Base-by-base conservation (phyloP, 164 flowering plant species). In the Protea cynaroides region DNA sequence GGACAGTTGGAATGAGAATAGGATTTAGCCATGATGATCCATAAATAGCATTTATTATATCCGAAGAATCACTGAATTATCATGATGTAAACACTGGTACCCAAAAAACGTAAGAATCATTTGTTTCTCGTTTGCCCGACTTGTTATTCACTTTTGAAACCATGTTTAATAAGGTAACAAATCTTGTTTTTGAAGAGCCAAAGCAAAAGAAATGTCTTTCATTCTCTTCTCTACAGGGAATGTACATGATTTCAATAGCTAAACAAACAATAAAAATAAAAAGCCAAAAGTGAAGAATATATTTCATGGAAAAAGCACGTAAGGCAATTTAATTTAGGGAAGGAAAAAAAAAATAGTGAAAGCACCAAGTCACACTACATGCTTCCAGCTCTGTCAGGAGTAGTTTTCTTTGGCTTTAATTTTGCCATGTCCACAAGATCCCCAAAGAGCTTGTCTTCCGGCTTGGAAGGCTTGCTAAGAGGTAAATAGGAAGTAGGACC, bases 391-490 rank as follows among this genome's bases (percentile, higher is more conserved):
- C 83, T 74, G 61, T 81, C 77, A 22, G 82, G 75, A 50, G 78
- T 65, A 14, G 89, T 36, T 64, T 83, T 87, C 17, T 68, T 65
- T 0, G 91, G 70, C 70, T 90, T 93, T 55, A 83, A 63, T 64
- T 89, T 94, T 8, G 96, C 80, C 66, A 94, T 80, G 71, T 84
- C 84, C 19, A 94, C 97, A 17, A 94, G 93, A 71, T 94, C 99
- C 17, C 97, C 99, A 74, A 94, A 94, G 46, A 94, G 75, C 80
- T 86, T 94, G 63, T 94, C 97, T 77, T 89, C 96, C 38, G 93
- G 89, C 71, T 82, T 94, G 29, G 83, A 56, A 29, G 90, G 90
- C 81, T 73, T 88, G 43, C 55, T 79, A 7, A 89, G 77, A 3
- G 88, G 83, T 44, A 76, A 58, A 53, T 78, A 85, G 0, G 83